Base-by-base conservation (phyloP, 2,329 filamentous ascomycete genomes). In the Stagonosporopsis tanaceti region DNA sequence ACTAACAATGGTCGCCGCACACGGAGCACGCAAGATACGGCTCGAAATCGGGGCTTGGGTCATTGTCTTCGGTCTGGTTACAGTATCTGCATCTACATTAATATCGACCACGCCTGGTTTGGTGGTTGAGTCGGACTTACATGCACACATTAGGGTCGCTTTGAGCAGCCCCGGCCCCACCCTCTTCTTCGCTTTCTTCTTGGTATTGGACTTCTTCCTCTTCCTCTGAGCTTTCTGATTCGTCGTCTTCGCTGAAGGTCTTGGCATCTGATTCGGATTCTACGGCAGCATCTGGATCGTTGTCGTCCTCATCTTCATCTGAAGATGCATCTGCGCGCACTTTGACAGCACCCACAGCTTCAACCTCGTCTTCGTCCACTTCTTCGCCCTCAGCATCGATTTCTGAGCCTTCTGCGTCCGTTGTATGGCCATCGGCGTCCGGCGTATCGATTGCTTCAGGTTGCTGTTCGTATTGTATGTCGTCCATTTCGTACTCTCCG, bases 1-100 rank as follows among this genome's bases (percentile, higher is more conserved):
- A 86, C 91, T 78, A 82, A 96, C 93, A 88, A 77, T 92, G 90
- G 72, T 94, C 90, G 64, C 88, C 88, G 77, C 94, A 98, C 62
- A 87, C 83, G 59, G 81, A 82, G 76, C 94, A 97, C 50, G 88
- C 81, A 59, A 97, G 81, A 74, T 89, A 92, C 57, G 89, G 82
- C 75, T 95, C 92, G 68, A 89, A 95, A 63, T 93, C 91, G 64
- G 91, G 90, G 62, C 85, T 88, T 1, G 91, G 91, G 67, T 94
- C 92, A 62, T 94, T 84, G 52, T 95, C 90, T 77, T 96, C 92
- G 63, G 91, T 88, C 73, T 92, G 84, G 54, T 88, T 87, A 78
- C 93, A 97, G 70, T 94, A 96, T 63, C 92, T 90, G 78, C 62
- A 11, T 4, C 9, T 15, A 27, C 20, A 53, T 71, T 40, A 73